Base-by-base conservation (phyloP, 164 flowering plant genomes). In the Cinnamomum micranthum region DNA sequence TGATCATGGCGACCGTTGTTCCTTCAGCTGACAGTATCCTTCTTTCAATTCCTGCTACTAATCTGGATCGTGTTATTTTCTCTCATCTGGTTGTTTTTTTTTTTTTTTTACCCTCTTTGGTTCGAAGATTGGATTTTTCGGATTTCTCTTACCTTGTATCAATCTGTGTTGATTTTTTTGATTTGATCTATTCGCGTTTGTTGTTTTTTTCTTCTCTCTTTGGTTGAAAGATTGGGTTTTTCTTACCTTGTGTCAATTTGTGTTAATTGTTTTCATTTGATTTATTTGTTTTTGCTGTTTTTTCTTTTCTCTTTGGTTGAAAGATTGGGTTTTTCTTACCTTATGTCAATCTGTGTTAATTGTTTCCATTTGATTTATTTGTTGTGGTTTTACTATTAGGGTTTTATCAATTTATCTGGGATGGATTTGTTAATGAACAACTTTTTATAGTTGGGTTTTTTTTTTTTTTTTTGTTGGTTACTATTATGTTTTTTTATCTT, bases 11-110 rank as follows among this genome's bases (percentile, higher is more conserved):
- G 1, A 69, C 85, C 22, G 85, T 80, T 15, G 71, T 80, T 24
- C 73, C 89, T 52, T 70, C 86, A 10, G 74, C 83, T 3, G 87
- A 85, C 68, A 83, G 87, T 86, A 83, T 83, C 86, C 83, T 80
- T 80, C 1, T 71, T 73, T 2, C 1, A 33, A 70, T 15, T 23
- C 20, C 14, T 11, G 4, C 35, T 31, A 31, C 6, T 31, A 25
- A 28, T 68, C 72, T 76, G 78, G 72, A 67, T 72, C 31, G 24
- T 31, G 17, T 31, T 31, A 4, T 6, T 66, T 28, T 27, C 47
- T 25, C 47, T 4, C 47, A 9, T 11, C 69, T 27, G 69, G 15
- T 66, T 52, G 20, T 0, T 55, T 17, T 55, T 2, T 55, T 14
- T 55, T 24, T 24, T 24, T 24, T 14, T 14, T 13, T 55, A 0